A percentile compares a stretch with the other conserved stretches of the same genome.
Conservation (phyloP, 1,284 basidiomycete species). For the Albatrellus sp. region DNA sequence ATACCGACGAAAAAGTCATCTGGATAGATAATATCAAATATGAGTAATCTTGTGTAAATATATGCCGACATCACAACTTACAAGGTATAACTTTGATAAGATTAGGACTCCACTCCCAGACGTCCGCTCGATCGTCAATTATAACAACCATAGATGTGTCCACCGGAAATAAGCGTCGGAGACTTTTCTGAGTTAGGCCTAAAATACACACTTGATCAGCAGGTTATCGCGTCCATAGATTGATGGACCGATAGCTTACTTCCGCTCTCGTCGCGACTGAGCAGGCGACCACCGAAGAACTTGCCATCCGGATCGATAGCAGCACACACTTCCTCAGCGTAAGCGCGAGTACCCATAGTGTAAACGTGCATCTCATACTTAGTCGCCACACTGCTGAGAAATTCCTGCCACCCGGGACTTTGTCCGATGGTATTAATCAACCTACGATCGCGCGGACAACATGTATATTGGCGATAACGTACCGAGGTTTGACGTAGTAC, state of each 20-base stretch:
- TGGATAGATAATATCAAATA: slow-evolving; percentile 19
- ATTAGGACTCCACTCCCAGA: slow-evolving; percentile 95
- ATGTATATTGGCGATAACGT: slow-evolving; percentile 14
- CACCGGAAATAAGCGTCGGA: slow-evolving; percentile 86
- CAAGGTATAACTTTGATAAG: slow-evolving; percentile 94
- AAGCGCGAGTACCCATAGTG: slow-evolving; percentile 97
- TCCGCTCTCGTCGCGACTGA: slow-evolving; percentile 92
- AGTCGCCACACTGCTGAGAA: slow-evolving; percentile 59
- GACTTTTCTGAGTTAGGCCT: slow-evolving; percentile 84
- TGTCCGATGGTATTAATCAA: slow-evolving; percentile 5
- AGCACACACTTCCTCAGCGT: slow-evolving; percentile 90
- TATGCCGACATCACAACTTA: slow-evolving; percentile 28
- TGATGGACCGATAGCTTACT: slow-evolving; percentile 40
- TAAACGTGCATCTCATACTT: slow-evolving; percentile 99
- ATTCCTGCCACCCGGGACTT: slow-evolving; percentile 80
- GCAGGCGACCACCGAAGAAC: slow-evolving; percentile 78
- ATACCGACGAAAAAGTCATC: slow-evolving; percentile 99
- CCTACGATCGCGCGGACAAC: neutral
- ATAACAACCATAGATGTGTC: slow-evolving; percentile 99
- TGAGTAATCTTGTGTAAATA: slow-evolving; percentile 3
- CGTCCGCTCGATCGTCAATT: slow-evolving; percentile 95
- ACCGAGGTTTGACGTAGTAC: slow-evolving; percentile 98
- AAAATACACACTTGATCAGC: slow-evolving; percentile 6
- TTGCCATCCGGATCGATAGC: slow-evolving; percentile 84
- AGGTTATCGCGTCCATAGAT: neutral